A percentile compares a stretch with the other conserved stretches of the same genome.
These are phyloP conservation scores for Bonnemaisonia californica DNA, from an alignment of 31 red algal genomes.

Conservation along the genomic window DNA sequence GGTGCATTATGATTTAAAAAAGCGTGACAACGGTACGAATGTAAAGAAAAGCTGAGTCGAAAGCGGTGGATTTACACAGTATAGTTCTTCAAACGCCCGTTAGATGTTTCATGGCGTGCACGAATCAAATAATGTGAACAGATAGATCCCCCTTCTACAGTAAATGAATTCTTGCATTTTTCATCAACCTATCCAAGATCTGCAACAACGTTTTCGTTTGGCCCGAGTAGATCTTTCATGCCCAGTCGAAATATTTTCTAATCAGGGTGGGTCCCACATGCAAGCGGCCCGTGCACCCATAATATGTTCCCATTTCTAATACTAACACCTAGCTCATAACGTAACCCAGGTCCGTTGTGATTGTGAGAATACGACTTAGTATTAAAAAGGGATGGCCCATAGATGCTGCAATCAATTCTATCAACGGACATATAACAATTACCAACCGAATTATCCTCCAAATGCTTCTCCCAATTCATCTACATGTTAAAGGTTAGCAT, in stretches of 20 bases:
- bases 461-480: not conserved
- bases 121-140: no score
- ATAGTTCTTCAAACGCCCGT: no score
- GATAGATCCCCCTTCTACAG: no score
- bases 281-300: not conserved
- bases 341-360: not conserved
- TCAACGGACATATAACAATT: not conserved
- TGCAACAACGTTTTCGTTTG: no score
- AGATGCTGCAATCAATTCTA: not conserved
- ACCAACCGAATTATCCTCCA: not conserved
- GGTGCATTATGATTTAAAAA: no score
- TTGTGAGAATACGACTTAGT: constrained; percentile 1
- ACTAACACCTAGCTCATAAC: constrained; percentile 6
- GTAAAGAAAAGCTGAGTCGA: no score
- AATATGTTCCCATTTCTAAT: not conserved
- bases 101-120: no score
- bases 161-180: no score
- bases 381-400: constrained; percentile 4
- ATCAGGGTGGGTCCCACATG: constrained; percentile 6
- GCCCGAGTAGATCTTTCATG: not conserved
- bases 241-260: not conserved
- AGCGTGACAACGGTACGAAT: no score
- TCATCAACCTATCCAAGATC: no score
- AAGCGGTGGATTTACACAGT: no score
- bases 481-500: no score